These are phyloP conservation scores for Teunomyces aglyptinius DNA, from an alignment of 805 yeast genomes.

Conservation along the genomic window DNA sequence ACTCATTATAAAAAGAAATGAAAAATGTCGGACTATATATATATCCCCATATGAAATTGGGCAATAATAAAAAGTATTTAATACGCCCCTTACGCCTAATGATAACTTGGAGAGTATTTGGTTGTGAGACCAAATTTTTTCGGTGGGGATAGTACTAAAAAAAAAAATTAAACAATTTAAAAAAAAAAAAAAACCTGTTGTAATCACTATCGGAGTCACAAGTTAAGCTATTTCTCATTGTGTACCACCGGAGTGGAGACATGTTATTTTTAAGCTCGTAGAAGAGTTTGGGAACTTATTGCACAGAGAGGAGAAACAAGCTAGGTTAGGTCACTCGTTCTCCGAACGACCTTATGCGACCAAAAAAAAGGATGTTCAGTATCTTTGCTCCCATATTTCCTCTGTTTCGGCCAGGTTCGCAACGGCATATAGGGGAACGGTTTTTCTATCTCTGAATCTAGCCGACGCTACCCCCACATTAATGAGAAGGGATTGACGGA, in stretches of 20 bases:
- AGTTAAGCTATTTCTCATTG: background rate
- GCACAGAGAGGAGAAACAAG: background rate
- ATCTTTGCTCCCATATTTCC: background rate
- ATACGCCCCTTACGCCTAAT: conserved; percentile 2
- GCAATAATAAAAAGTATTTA: conserved; percentile 2
- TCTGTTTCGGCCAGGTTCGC: background rate
- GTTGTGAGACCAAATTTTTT: conserved; percentile 2
- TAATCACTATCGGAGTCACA: background rate
- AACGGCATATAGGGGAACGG: background rate
- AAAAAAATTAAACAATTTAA: background rate
- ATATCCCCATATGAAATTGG: conserved; percentile 4
- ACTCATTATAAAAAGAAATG: background rate
- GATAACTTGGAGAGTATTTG: conserved; percentile 1
- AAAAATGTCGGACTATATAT: background rate
- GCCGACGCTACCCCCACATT: background rate
- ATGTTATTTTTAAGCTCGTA: background rate
- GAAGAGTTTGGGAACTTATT: too few relatives aligned
- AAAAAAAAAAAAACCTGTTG: background rate
- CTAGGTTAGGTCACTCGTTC: too few relatives aligned
- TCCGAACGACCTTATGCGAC: too few relatives aligned
- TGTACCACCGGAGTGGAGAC: background rate
- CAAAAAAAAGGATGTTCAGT: too few relatives aligned
- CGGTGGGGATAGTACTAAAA: background rate
- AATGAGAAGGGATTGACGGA: background rate
- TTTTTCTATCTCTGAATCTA: background rate